These are phyloP conservation scores for Aspergillus ibericus DNA, from an alignment of 2,329 filamentous ascomycete genomes.

Conservation along the genomic window DNA sequence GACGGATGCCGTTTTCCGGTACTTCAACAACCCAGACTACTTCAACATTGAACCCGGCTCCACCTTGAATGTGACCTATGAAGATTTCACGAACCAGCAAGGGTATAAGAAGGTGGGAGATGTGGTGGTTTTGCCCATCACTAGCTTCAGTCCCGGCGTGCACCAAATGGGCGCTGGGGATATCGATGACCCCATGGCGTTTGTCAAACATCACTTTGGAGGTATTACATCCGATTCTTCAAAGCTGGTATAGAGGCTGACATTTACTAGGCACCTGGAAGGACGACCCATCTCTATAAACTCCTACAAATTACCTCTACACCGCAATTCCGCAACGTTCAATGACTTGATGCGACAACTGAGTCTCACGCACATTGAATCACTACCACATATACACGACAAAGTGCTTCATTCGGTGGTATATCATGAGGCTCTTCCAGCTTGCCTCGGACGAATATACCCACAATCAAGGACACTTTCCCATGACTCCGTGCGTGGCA, in stretches of 20 bases:
- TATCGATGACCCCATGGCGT: conserved; percentile 89
- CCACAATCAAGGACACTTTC: neutral
- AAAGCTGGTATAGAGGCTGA: conserved; percentile 12
- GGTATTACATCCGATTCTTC: conserved; percentile 52
- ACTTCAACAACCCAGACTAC: conserved; percentile 87
- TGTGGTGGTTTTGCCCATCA: conserved; percentile 90
- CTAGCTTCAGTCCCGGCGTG: conserved; percentile 93
- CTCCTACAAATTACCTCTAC: neutral
- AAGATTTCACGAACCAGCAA: conserved; percentile 86
- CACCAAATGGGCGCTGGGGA: conserved; percentile 89
- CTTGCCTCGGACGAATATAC: neutral
- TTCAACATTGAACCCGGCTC: conserved; percentile 72
- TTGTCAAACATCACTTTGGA: conserved; percentile 95
- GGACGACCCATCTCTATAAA: conserved; percentile 35
- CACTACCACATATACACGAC: neutral
- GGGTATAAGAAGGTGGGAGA: conserved; percentile 85
- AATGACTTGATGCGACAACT: neutral
- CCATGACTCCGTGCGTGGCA: neutral
- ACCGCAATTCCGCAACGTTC: neutral
- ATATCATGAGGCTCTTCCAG: neutral
- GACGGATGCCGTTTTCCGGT: conserved; percentile 89
- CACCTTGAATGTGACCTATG: conserved; percentile 74
- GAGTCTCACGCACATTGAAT: neutral
- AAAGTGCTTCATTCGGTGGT: neutral
- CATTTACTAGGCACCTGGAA: conserved; percentile 37